Conservation (phyloP, 1,284 basidiomycete species). For the Bondarzewia mesenterica region DNA sequence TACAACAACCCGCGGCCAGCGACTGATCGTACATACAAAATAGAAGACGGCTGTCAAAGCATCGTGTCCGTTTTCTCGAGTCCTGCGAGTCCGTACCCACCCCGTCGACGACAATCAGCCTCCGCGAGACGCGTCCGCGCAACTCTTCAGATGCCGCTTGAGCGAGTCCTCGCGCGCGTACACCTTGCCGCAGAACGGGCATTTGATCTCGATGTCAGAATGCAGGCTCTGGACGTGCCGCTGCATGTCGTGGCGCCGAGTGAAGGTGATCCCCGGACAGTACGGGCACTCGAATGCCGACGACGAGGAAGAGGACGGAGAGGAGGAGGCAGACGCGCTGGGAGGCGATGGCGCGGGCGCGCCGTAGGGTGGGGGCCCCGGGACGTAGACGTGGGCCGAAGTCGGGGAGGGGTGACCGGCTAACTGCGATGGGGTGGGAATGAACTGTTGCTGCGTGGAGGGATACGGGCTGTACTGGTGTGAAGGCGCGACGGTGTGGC, state of each 20-base stretch:
- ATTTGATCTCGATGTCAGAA: slow-evolving; percentile 51
- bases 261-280: slow-evolving; percentile 63
- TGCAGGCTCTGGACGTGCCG: slow-evolving; percentile 74
- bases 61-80: no score
- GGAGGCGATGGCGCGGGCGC: no score
- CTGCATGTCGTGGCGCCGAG: slow-evolving; percentile 69
- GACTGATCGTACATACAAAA: no score
- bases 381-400: no score
- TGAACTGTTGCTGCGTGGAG: not conserved
- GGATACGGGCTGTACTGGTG: slow-evolving; percentile 4
- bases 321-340: no score
- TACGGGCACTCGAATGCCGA: slow-evolving; percentile 59
- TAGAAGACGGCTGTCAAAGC: no score
- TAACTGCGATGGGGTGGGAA: not conserved
- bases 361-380: no score
- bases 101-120: not conserved
- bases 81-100: not conserved
- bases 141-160: slow-evolving; percentile 55
- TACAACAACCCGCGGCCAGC: no score
- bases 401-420: no score
- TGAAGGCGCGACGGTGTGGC: slow-evolving; percentile 10
- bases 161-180: slow-evolving; percentile 60
- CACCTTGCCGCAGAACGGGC: slow-evolving; percentile 61
- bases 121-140: not conserved
- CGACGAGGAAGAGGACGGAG: slow-evolving; percentile 8